A percentile compares a stretch with the other conserved stretches of the same genome.
phyloP scores from a whole-genome alignment of 1,139 yeast species.

The Magnusiomyces suaveolens region DNA sequence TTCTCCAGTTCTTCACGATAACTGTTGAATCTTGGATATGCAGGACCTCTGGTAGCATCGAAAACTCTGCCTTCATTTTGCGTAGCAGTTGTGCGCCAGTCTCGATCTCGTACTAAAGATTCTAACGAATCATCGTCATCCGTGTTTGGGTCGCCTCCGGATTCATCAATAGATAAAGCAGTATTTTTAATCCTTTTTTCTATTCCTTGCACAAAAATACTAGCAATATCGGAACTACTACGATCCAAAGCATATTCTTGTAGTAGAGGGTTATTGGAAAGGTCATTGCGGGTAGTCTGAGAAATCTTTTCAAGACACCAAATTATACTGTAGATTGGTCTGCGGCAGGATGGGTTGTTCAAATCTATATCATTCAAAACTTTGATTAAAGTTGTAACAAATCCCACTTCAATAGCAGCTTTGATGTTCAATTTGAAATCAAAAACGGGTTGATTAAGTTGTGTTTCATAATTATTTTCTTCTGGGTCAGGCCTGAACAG shows the following conservation, averaged over 20 bases:
- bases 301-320: slow-evolving; percentile 57
- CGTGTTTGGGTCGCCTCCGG: slow-evolving; percentile 47
- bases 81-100: too few species aligned
- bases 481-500: slow-evolving; percentile 25
- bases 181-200: too few species aligned
- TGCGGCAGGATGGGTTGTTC: slow-evolving; percentile 57
- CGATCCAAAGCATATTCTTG: too few species aligned
- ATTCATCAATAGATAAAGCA: slow-evolving; percentile 38
- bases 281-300: slow-evolving; percentile 32
- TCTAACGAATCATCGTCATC: slow-evolving; percentile 20
- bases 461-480: slow-evolving; percentile 24
- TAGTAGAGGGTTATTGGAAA: too few species aligned
- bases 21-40: neutral
- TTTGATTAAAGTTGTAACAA: slow-evolving; percentile 48
- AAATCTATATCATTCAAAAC: slow-evolving; percentile 58
- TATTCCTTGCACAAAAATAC: too few species aligned
- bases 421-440: too few species aligned
- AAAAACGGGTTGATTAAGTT: too few species aligned
- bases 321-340: slow-evolving; percentile 48
- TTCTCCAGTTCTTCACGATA: neutral
- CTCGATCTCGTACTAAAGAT: too few species aligned
- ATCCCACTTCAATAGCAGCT: slow-evolving; percentile 56
- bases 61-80: slow-evolving; percentile 28
- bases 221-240: too few species aligned
- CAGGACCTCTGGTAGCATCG: too few species aligned